Evolutionary conservation across 2,329 filamentous ascomycete genomes (phyloP).

Genomic region (Chrysoporthe austroafricana): DNA sequence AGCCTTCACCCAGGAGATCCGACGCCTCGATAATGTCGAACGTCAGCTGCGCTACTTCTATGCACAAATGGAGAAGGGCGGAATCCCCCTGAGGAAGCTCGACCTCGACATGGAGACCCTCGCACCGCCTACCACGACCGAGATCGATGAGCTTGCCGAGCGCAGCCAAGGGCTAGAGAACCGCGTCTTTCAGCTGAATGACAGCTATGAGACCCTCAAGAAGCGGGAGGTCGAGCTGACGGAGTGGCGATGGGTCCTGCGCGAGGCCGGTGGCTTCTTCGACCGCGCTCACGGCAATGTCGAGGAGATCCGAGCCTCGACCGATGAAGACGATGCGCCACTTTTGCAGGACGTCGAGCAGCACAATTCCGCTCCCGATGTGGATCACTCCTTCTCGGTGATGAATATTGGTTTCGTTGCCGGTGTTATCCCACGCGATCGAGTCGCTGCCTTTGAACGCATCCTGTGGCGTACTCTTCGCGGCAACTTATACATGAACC

Average conservation of each 20-base stretch:
- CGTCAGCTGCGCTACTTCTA: slow-evolving; percentile 96
- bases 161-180: slow-evolving; percentile 92
- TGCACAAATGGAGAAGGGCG: slow-evolving; percentile 90
- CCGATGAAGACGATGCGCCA: slow-evolving; percentile 89
- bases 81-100: slow-evolving; percentile 83
- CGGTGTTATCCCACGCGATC: slow-evolving; percentile 90
- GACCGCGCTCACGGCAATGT: slow-evolving; percentile 95
- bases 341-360: slow-evolving; percentile 92
- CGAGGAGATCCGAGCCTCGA: slow-evolving; percentile 91
- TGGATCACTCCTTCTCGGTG: slow-evolving; percentile 85
- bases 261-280: slow-evolving; percentile 96
- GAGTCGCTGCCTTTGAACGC: slow-evolving; percentile 93
- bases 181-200: slow-evolving; percentile 87
- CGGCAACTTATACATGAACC: slow-evolving; percentile 99
- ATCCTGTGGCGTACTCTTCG: slow-evolving; percentile 97
- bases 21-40: slow-evolving; percentile 96
- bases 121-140: slow-evolving; percentile 84
- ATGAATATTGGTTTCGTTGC: slow-evolving; percentile 99
- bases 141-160: slow-evolving; percentile 95
- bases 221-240: slow-evolving; percentile 95
- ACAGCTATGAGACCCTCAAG: slow-evolving; percentile 98
- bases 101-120: slow-evolving; percentile 88
- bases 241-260: slow-evolving; percentile 97
- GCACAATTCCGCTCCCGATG: slow-evolving; percentile 67
- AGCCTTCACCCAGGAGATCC: slow-evolving; percentile 96